Evolutionary conservation across 352 stramenopile species (phyloP).

Genomic region (Pythium coloratum): DNA sequence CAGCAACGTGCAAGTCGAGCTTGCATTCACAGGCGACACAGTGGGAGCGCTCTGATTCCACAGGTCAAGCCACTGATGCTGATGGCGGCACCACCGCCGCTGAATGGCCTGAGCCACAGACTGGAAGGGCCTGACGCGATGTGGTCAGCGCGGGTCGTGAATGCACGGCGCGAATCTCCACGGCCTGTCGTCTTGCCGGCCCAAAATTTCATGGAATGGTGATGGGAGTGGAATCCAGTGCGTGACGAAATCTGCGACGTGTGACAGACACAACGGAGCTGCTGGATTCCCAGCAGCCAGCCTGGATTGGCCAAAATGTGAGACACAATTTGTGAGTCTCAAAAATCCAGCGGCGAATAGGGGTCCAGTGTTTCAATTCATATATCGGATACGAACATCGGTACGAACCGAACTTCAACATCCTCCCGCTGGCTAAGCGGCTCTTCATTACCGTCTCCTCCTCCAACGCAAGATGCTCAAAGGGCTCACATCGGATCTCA

Average conservation of each 20-base stretch:
- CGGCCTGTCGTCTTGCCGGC: not conserved
- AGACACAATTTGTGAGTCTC: not conserved
- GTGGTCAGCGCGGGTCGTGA: conserved; percentile 5
- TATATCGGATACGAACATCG: not conserved
- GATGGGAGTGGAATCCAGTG: not conserved
- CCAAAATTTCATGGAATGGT: not conserved
- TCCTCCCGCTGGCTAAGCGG: not conserved
- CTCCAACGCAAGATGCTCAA: conserved; percentile 21
- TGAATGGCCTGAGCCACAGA: not conserved
- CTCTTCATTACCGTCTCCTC: not conserved
- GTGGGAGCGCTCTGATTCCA: not conserved
- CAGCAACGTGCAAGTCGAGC: too few species aligned
- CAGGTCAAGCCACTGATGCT: not conserved
- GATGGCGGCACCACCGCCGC: not conserved
- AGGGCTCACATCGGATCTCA: conserved; percentile 22
- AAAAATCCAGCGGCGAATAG: not conserved
- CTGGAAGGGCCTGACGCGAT: not conserved
- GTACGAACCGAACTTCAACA: conserved; percentile 5
- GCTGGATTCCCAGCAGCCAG: not conserved
- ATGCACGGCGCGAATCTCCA: conserved; percentile 4
- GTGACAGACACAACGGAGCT: not conserved
- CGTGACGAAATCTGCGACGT: not conserved
- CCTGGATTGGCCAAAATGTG: too few species aligned
- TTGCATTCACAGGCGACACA: not conserved
- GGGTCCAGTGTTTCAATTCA: not conserved